Evolutionary conservation across 106 monocot genomes (phyloP).

Genomic region (Posidonia australis): DNA sequence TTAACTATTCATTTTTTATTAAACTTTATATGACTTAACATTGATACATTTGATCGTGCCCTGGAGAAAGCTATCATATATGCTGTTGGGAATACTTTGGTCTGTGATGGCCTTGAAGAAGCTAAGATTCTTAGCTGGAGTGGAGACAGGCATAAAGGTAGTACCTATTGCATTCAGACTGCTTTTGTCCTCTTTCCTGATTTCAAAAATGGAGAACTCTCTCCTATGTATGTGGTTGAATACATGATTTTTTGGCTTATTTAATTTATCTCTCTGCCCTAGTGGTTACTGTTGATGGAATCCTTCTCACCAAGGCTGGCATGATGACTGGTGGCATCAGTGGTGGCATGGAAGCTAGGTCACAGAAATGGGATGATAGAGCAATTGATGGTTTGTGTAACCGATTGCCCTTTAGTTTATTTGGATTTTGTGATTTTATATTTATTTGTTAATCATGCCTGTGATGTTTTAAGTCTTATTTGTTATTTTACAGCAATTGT

Average conservation of each 20-base stretch:
- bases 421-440: not conserved
- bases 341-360: constrained; percentile 98
- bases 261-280: constrained; percentile 1
- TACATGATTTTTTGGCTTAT: not conserved
- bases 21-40: constrained; percentile 24
- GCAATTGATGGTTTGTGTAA: constrained; percentile 56
- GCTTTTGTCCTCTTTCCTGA: not conserved
- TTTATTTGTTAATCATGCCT: not conserved
- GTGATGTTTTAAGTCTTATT: not conserved
- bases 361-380: constrained; percentile 94
- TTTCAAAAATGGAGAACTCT: not conserved
- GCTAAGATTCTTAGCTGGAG: constrained; percentile 95
- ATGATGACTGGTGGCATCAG: constrained; percentile 98
- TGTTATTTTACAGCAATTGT: no score
- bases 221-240: constrained; percentile 2
- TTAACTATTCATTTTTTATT: not conserved
- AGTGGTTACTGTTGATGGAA: constrained; percentile 98
- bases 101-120: constrained; percentile 93
- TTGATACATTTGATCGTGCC: constrained; percentile 66
- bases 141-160: constrained; percentile 91
- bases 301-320: constrained; percentile 90
- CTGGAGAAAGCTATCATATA: constrained; percentile 92
- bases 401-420: not conserved
- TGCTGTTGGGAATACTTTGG: constrained; percentile 97
- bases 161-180: not conserved